Base-by-base conservation (phyloP, 106 monocot species). In the Hemerocallis citrina region DNA sequence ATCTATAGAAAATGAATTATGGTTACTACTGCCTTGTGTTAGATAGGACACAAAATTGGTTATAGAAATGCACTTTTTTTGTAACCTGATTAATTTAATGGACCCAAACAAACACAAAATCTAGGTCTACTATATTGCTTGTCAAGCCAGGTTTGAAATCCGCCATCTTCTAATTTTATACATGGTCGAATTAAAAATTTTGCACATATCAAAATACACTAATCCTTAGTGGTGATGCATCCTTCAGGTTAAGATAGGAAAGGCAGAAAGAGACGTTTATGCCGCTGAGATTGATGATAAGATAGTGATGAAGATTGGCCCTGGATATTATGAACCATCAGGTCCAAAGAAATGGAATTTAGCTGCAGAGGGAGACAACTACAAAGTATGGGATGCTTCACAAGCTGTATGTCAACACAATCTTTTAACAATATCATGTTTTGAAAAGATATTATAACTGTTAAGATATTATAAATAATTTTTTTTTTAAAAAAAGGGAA, bases 181-280 rank as follows among this genome's bases (percentile, higher is more conserved):
- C n/a, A n/a, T n/a, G n/a, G n/a, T n/a, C n/a, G n/a, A 1, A 46
- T 46, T 46, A 2, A 46, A 20, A 20, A 19, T 7, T 19, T 46
- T 1, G 21, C 21, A 21, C n/a, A 1, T 21, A 21, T 46, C 46
- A 46, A 46, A 46, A 19, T 46, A 19, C 1, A 46, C 11, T 46
- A n/a, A 49, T 24, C 25, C 24, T 11, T 49, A 3, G 13, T n/a
- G 46, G 1, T 49, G 2, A 49, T 49, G 49, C 25, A 25, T 30
- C 12, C 22, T 64, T 39, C 82, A 95, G 95, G 63, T 95, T 19
- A 89, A 84, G 74, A 95, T 90, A 76, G 57, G 9, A 30, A 90
- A 86, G 75, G 81, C 86, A 22, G 86, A 90, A 61, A 83, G 76
- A 65, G 90, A 89, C 48, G 78, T 95, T 0, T 95, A 95, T 62